Conservation (phyloP, 345 rosid genomes). For the Brassica napus region Da-Ae NC_063440.1:24328501-24329000, state of each 20-base stretch:
- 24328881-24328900: conserved; percentile 94
- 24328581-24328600: conserved; percentile 51
- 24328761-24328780: conserved; percentile 27
- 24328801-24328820: conserved; percentile 64
- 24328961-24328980: conserved; percentile 94
- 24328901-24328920: conserved; percentile 94
- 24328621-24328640: conserved; percentile 57
- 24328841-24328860: conserved; percentile 94
- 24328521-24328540: conserved; percentile 96
- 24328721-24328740: conserved; percentile 86
- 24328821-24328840: conserved; percentile 80
- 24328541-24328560: conserved; percentile 45
- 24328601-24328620: conserved; percentile 33
- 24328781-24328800: conserved; percentile 67
- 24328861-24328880: conserved; percentile 91
- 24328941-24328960: conserved; percentile 89
- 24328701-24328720: conserved; percentile 57
- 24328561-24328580: conserved; percentile 38
- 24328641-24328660: conserved; percentile 58
- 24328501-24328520: conserved; percentile 73
- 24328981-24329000: conserved; percentile 97
- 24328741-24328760: conserved; percentile 66
- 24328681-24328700: conserved; percentile 80
- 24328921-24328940: conserved; percentile 98
- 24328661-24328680: conserved; percentile 63